A percentile compares a stretch with the other conserved stretches of the same genome.
phyloP scores from a whole-genome alignment of 202 grass and related monocot species.

The Zoysia matrella region DNA sequence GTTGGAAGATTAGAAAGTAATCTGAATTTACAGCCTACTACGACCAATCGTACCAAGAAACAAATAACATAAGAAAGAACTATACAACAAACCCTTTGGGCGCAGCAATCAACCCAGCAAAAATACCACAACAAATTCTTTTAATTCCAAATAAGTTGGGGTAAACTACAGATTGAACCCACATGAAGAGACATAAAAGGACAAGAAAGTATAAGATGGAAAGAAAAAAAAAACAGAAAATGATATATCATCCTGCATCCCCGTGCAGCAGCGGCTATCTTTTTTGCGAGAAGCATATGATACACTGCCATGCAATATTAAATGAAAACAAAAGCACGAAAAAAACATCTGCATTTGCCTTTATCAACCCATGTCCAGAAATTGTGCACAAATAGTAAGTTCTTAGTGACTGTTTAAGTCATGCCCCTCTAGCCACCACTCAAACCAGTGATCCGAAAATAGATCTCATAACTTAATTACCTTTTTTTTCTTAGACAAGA shows the following conservation, averaged over 20 bases:
- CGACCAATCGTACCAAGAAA: background rate
- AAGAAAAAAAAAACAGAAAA: too few relatives aligned
- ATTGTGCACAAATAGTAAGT: slow-evolving; percentile 9
- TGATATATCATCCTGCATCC: background rate
- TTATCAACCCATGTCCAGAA: background rate
- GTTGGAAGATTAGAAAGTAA: background rate
- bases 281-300: background rate
- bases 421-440: background rate
- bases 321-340: background rate
- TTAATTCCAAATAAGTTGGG: background rate
- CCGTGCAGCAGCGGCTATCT: background rate
- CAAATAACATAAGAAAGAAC: background rate
- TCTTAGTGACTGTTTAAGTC: background rate
- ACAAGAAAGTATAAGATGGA: background rate
- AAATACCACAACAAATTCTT: background rate
- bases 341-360: background rate
- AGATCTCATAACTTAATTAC: background rate
- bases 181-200: background rate
- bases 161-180: background rate
- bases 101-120: too few relatives aligned
- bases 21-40: background rate
- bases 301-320: background rate
- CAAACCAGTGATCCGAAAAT: background rate
- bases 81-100: background rate
- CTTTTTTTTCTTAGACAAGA: background rate